phyloP scores from a whole-genome alignment of 2,329 filamentous ascomycete species.

The Phialophora expanda region DNA sequence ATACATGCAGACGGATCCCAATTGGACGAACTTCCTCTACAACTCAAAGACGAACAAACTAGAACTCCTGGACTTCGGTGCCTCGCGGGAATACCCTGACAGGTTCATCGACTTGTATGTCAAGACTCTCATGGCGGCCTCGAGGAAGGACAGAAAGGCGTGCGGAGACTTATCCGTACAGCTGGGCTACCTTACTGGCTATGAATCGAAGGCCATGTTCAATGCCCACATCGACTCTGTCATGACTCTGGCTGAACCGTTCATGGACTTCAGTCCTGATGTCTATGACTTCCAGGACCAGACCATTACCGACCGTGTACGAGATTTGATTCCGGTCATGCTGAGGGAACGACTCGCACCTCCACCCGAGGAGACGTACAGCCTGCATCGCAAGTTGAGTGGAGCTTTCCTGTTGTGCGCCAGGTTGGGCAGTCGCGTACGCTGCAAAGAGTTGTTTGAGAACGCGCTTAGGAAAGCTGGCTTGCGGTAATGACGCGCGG shows the following conservation, averaged over 20 bases:
- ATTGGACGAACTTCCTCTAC: conserved; percentile 99
- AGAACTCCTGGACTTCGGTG: conserved; percentile 94
- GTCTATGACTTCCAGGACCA: conserved; percentile 92
- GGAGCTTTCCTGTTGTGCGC: conserved; percentile 94
- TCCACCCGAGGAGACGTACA: conserved; percentile 97
- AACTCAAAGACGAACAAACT: conserved; percentile 73
- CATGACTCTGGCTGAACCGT: conserved; percentile 89
- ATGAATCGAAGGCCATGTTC: conserved; percentile 83
- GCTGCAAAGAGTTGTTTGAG: conserved; percentile 79
- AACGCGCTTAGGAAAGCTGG: conserved; percentile 48
- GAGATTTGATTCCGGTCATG: conserved; percentile 89
- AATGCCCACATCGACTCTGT: conserved; percentile 89
- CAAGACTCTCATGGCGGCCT: conserved; percentile 77
- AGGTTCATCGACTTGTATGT: conserved; percentile 82
- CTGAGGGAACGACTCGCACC: conserved; percentile 84
- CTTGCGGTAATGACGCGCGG: conserved; percentile 10
- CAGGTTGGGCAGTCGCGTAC: conserved; percentile 78
- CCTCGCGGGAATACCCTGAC: conserved; percentile 81
- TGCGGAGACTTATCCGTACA: conserved; percentile 73
- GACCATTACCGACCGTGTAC: conserved; percentile 94
- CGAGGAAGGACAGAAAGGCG: conserved; percentile 67
- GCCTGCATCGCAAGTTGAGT: conserved; percentile 89
- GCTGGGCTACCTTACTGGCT: conserved; percentile 89
- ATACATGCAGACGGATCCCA: conserved; percentile 99
- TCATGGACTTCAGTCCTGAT: conserved; percentile 74